Evolutionary conservation across 2,329 filamentous ascomycete genomes (phyloP).

Genomic region (Aspergillus amoenus): DNA sequence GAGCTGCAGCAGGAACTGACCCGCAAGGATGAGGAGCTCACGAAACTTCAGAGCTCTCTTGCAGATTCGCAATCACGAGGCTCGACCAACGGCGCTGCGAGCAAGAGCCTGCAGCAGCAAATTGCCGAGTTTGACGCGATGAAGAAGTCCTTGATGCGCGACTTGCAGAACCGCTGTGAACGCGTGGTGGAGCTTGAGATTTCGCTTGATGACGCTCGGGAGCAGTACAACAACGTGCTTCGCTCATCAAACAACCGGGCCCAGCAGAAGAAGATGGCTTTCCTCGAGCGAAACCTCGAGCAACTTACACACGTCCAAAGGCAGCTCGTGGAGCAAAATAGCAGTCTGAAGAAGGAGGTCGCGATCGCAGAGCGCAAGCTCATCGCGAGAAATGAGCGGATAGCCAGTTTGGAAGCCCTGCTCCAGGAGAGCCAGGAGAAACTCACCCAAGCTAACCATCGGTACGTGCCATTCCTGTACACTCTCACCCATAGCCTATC

Average conservation of each 20-base stretch:
- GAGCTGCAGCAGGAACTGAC: conserved; percentile 74
- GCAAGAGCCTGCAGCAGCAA: conserved; percentile 92
- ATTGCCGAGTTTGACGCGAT: conserved; percentile 98
- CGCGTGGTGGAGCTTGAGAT: conserved; percentile 98
- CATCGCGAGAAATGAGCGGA: conserved; percentile 93
- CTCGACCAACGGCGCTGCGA: conserved; percentile 58
- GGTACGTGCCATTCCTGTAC: conserved; percentile 59
- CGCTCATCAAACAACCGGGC: conserved; percentile 96
- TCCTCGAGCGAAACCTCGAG: conserved; percentile 95
- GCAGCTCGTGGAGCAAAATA: conserved; percentile 97
- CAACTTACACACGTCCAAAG: conserved; percentile 96
- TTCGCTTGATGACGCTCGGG: conserved; percentile 90
- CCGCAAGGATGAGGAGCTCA: conserved; percentile 78
- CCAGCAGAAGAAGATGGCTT: conserved; percentile 99
- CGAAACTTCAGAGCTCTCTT: conserved; percentile 75
- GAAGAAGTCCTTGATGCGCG: conserved; percentile 99
- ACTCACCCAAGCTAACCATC: conserved; percentile 92
- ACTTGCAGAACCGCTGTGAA: conserved; percentile 97
- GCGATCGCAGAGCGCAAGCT: conserved; percentile 97
- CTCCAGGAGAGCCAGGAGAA: conserved; percentile 98
- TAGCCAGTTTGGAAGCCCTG: conserved; percentile 86
- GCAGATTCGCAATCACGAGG: conserved; percentile 63
- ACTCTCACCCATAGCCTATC: neutral
- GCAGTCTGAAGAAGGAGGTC: conserved; percentile 96
- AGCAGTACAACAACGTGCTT: conserved; percentile 98